Evolutionary conservation across 1,139 yeast species (phyloP), one percentile per base, ranked within the genome.

Genomic region (Magnusiomyces suaveolens): DNA sequence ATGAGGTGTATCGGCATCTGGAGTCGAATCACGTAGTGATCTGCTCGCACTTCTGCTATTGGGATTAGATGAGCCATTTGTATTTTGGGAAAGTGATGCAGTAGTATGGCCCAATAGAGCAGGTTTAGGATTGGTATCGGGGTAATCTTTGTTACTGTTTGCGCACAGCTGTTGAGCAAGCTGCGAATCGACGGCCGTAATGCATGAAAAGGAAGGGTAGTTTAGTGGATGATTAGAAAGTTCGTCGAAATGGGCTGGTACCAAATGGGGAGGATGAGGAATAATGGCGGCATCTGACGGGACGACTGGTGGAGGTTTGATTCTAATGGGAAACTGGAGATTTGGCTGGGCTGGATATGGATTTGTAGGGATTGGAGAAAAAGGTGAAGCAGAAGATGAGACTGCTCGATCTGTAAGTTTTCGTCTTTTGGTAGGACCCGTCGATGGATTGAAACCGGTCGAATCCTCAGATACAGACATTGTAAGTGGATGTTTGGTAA

Each of bases 281-380:
- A 56, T 52, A 2, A 62, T 54, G n/a, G 54, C 48, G 48, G 58
- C 44, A 43, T 62, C 65, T 48, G 57, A 58, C 4, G 62, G 56
- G 52, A 57, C 62, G n/a, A 62, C 48, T 10, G 65, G 65, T 3
- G 63, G 64, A 2, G 64, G 64, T 16, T 62, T 50, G 3, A 59
- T 59, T 1, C 63, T 54, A n/a, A 56, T 32, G 20, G 49, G 49
- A 18, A 46, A 46, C n/a, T 46, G 47, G 33, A 44, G 47, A 24
- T 23, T 44, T 14, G 47, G 47, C 29, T 44, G 32, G 8, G 32
- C n/a, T 6, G 24, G 23, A 6, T 14, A 18, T 38, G 10, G 46
- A 20, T 41, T 21, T 23, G 14, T 14, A 18, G 25, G 21, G 3
- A 3, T 21, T 20, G 20, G 24, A 20, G 12, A 24, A 6, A 41